Evolutionary conservation across 2,329 filamentous ascomycete species (phyloP), one percentile per base, ranked within the genome.

Genomic region (Trichoderma endophyticum): DNA sequence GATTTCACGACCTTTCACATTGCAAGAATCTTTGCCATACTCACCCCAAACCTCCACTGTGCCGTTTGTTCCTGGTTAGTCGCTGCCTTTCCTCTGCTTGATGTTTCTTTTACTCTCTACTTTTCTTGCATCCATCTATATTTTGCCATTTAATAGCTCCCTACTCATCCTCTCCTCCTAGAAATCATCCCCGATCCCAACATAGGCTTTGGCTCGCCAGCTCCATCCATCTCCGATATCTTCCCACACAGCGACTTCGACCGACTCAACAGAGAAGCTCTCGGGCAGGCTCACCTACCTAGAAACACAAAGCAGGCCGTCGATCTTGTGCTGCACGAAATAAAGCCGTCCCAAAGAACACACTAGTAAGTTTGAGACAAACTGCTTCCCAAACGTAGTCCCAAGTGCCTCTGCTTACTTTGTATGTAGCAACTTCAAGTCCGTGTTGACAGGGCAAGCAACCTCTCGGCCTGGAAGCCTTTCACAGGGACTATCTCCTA

Each of bases 31-130:
- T 34, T 85, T 96, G 60, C 92, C 92, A n/a, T 95, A 91, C 81
- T 93, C 93, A 66, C 93, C 93, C 28, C 91, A 95, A 79, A 93
- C 91, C 63, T 94, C 92, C 4, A 91, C 95, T 63, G 87, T 93
- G 67, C 93, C 93, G 3, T 93, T 95, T 80, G 89, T 92, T 80
- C 88, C 92, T 75, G 90, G 93, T 94, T 82, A 74, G 85, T 78
- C 67, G 9, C 59, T 62, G 28, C 48, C 43, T 21, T 36, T 21
- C 66, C 48, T 24, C 34, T 57, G 34, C 39, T 62, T 4, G 36
- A n/a, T 21, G n/a, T 34, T 26, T 9, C 15, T 21, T 43, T 12
- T n/a, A 43, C 39, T n/a, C 4, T 34, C 15, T 59, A 30, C 39
- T 11, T 48, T 26, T 43, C 30, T 6, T 26, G 39, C 5, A n/a